These are phyloP conservation scores for Cylindrotheca closterium DNA, from an alignment of 108 stramenopile genomes.

Conservation along the genomic window DNA sequence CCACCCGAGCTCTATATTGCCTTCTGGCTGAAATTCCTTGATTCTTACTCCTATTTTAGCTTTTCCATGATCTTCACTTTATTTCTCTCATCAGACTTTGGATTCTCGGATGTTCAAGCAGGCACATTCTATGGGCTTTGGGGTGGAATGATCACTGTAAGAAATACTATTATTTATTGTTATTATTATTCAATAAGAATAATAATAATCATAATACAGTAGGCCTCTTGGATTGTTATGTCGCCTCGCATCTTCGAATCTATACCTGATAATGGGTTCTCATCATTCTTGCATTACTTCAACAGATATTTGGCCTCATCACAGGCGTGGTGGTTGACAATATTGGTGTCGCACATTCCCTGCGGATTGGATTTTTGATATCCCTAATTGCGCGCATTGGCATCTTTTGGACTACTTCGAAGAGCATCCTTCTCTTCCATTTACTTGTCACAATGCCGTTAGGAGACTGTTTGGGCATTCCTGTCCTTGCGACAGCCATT, in stretches of 20 bases:
- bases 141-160: constrained; percentile 71
- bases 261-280: no score
- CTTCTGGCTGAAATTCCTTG: constrained; percentile 63
- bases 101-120: constrained; percentile 53
- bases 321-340: constrained; percentile 64
- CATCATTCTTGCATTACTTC: no score
- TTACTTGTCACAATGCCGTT: constrained; percentile 43
- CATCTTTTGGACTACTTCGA: constrained; percentile 47
- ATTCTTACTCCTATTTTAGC: constrained; percentile 67
- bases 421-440: constrained; percentile 34
- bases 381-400: constrained; percentile 37
- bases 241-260: no score
- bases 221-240: no score
- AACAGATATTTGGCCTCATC: constrained; percentile 57
- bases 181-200: no score
- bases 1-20: constrained; percentile 66
- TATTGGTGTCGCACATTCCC: constrained; percentile 55
- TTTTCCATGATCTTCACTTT: constrained; percentile 61
- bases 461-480: constrained; percentile 70
- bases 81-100: constrained; percentile 58
- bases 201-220: no score
- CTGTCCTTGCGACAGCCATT: constrained; percentile 64
- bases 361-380: constrained; percentile 50
- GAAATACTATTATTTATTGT: no score
- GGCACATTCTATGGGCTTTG: constrained; percentile 66